These are phyloP conservation scores for Diaporthe batatas DNA, from an alignment of 2,329 filamentous ascomycete species.

Conservation along the genomic window DNA sequence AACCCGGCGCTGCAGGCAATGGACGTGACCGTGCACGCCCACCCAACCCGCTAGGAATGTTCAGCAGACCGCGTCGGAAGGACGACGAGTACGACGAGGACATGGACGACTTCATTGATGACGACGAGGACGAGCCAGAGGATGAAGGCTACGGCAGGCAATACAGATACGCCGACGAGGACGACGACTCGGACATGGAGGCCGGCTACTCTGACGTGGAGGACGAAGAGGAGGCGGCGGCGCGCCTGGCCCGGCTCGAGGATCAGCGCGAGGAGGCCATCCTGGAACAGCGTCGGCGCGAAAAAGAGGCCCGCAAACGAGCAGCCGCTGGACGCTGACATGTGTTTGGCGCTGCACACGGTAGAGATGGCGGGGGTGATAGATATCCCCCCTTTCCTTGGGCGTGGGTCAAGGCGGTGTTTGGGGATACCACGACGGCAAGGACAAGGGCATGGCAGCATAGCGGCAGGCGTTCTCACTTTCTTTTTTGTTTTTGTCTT, in stretches of 20 bases:
- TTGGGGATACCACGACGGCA: slow-evolving; percentile 25
- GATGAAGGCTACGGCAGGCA: slow-evolving; percentile 54
- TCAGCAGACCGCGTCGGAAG: slow-evolving; percentile 47
- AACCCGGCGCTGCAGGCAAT: slow-evolving; percentile 48
- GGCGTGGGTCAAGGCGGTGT: slow-evolving; percentile 25
- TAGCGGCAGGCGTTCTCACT: slow-evolving; percentile 41
- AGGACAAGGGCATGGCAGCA: slow-evolving; percentile 33
- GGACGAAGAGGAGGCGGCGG: slow-evolving; percentile 75
- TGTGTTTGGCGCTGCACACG: slow-evolving; percentile 6
- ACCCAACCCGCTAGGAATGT: slow-evolving; percentile 52
- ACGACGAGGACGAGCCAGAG: slow-evolving; percentile 66
- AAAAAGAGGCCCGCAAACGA: slow-evolving; percentile 70
- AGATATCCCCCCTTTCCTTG: neutral
- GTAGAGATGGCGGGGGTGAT: slow-evolving; percentile 10
- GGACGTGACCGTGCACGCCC: slow-evolving; percentile 43
- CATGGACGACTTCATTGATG: slow-evolving; percentile 72
- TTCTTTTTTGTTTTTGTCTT: no score
- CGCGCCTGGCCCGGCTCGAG: slow-evolving; percentile 73
- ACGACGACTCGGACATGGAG: slow-evolving; percentile 82
- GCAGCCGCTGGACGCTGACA: slow-evolving; percentile 6
- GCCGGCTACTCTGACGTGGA: slow-evolving; percentile 81
- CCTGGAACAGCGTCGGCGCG: slow-evolving; percentile 71
- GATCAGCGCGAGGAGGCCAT: slow-evolving; percentile 75
- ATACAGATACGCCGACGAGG: slow-evolving; percentile 68
- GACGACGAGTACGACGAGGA: slow-evolving; percentile 74